Base-by-base conservation (phyloP, 2,329 filamentous ascomycete species). In the Paecilomyces niveus region DNA sequence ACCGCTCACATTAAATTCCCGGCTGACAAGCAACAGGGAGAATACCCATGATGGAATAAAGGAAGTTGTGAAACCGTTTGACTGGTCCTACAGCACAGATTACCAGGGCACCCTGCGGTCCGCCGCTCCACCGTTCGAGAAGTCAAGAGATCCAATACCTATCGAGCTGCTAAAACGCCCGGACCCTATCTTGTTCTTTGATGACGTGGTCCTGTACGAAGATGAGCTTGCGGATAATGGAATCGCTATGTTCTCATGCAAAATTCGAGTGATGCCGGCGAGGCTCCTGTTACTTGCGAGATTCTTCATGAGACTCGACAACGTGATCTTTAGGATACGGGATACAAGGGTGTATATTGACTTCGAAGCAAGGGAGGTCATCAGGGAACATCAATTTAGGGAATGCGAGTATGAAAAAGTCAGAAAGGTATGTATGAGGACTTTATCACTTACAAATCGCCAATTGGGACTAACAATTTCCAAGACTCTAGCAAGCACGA, bases 201-300 rank as follows among this genome's bases (percentile, higher is more conserved):
- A 97, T 76, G 92, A 97, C 67, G 91, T 99, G 45, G 86, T 97
- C 67, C 82, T 99, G 54, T 99, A 96, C 73, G 94, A 99, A 78
- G 95, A 95, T 76, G 94, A 99, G 79, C 84, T 99, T 53, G 94
- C 96, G 61, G 94, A 99, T 74, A 99, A 99, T 70, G 94, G 94
- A 61, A 94, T 97, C 66, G 90, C 91, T 31, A 83, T 97, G 71
- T 81, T 95, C 59, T 95, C 88, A 62, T 91, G 89, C 75, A 99
- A 99, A 80, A 80, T 97, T 55, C 83, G 94, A 60, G 93, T 97
- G 58, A 97, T 97, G 87, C 90, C 92, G 57, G 85, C 88, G 67
- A 83, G 94, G 57, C 86, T 99, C 76, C 81, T 99, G 57, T 80
- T 99, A 61, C 83, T 99, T 3, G 86, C 85, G 64, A 83, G 94